A percentile compares a stretch with the other conserved stretches of the same genome.
phyloP scores from a whole-genome alignment of 2,329 filamentous ascomycete species.

The Colletotrichum sp. region DNA sequence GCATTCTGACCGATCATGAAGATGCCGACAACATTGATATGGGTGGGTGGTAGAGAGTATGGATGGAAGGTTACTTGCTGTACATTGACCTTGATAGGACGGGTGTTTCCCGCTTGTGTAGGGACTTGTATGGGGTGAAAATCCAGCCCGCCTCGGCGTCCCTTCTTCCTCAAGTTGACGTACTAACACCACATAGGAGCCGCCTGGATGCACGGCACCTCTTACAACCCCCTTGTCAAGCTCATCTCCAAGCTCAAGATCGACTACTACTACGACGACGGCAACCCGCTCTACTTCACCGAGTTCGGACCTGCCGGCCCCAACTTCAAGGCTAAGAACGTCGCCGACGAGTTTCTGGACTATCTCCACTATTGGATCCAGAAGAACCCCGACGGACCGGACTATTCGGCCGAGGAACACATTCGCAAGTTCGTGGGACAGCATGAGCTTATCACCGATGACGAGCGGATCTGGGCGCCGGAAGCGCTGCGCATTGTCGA shows the following conservation, averaged over 20 bases:
- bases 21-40: background rate
- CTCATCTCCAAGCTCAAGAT: background rate
- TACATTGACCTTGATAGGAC: background rate
- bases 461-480: background rate
- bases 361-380: background rate
- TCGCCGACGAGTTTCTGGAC: background rate
- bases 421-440: background rate
- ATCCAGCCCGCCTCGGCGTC: background rate
- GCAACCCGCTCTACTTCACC: background rate
- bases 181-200: background rate
- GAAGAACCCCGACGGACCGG: background rate
- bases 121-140: background rate
- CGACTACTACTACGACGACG: background rate
- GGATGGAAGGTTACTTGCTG: background rate
- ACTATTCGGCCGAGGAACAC: background rate
- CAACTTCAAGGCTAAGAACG: background rate
- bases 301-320: background rate
- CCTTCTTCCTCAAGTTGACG: background rate
- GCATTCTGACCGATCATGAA: slow-evolving; percentile 38
- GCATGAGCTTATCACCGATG: background rate
- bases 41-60: background rate
- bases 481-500: background rate
- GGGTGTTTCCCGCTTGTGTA: background rate
- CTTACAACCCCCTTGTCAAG: background rate
- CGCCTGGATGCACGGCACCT: slow-evolving; percentile 1